Evolutionary conservation across 2,329 filamentous ascomycete genomes (phyloP).

Genomic region (Penicillium sp.): DNA sequence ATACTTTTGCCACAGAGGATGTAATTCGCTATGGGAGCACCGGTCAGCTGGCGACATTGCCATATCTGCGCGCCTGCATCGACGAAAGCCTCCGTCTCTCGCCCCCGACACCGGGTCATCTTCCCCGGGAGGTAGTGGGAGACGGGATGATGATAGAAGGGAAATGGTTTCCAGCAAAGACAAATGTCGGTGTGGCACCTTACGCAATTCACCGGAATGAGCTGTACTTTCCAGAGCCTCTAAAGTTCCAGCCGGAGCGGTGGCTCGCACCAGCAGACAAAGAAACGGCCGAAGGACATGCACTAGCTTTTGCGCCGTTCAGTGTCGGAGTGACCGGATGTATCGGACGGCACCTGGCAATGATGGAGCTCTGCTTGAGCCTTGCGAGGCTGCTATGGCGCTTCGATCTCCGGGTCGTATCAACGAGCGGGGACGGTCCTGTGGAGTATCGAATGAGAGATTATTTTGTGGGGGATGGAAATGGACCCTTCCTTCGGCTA

Average conservation of each 20-base stretch:
- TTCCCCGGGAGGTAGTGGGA: slow-evolving; percentile 27
- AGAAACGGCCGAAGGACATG: not conserved
- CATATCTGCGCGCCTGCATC: slow-evolving; percentile 46
- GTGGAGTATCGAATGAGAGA: slow-evolving; percentile 1
- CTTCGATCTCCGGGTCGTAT: not conserved
- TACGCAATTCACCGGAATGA: not conserved
- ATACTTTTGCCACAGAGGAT: not conserved
- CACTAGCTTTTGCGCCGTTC: not conserved
- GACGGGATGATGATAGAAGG: not conserved
- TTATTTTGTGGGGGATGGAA: not conserved
- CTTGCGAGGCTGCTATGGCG: not conserved
- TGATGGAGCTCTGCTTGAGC: not conserved
- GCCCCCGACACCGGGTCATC: slow-evolving; percentile 35
- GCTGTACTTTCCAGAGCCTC: not conserved
- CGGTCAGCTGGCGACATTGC: slow-evolving; percentile 22
- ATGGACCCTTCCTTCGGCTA: not conserved
- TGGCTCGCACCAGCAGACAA: not conserved
- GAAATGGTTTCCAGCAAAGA: not conserved
- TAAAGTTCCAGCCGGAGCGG: not conserved
- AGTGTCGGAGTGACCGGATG: not conserved
- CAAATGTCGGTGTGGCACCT: not conserved
- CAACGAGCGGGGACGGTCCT: not conserved
- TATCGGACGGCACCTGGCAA: not conserved
- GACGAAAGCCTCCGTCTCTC: slow-evolving; percentile 44
- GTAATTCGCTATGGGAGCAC: not conserved